A percentile compares a stretch with the other conserved stretches of the same genome.
Conservation (phyloP, 768 basidiomycete genomes). For the Tephrocybe rancida region DNA sequence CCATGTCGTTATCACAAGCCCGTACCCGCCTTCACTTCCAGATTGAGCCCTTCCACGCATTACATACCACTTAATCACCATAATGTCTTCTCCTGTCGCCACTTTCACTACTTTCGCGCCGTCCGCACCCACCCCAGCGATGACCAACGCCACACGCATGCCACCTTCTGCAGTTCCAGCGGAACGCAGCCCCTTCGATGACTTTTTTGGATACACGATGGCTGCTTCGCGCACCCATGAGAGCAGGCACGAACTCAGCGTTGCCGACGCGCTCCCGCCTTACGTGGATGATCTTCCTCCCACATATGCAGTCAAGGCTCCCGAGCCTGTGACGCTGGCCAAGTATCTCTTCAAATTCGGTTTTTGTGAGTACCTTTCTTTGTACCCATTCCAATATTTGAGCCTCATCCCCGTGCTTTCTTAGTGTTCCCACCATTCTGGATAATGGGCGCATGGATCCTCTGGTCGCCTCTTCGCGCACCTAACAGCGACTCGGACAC, state of each 20-base stretch:
- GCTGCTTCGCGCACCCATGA: constrained; percentile 34
- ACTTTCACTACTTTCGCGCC: constrained; percentile 10
- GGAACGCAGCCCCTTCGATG: constrained; percentile 27
- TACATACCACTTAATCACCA: too few species aligned
- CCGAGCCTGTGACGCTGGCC: constrained; percentile 56
- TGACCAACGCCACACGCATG: constrained; percentile 23
- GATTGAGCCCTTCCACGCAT: too few species aligned
- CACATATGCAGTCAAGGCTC: constrained; percentile 33
- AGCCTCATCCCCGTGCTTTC: constrained; percentile 2
- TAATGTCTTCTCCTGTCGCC: constrained; percentile 18
- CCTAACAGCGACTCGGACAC: constrained; percentile 28
- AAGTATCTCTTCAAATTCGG: constrained; percentile 66
- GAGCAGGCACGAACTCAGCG: constrained; percentile 42
- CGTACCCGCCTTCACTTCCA: too few species aligned
- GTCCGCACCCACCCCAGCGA: constrained; percentile 14
- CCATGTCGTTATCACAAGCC: too few species aligned
- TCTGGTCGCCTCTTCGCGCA: constrained; percentile 53
- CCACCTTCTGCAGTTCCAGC: constrained; percentile 13
- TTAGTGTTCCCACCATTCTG: constrained; percentile 70
- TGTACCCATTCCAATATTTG: constrained; percentile 1
- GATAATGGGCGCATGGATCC: constrained; percentile 58
- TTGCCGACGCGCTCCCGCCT: constrained; percentile 38
- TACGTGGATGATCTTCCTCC: constrained; percentile 47
- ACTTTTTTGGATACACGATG: constrained; percentile 40
- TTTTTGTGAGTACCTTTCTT: constrained; percentile 46